A percentile compares a stretch with the other conserved stretches of the same genome.
Evolutionary conservation across 2,329 filamentous ascomycete species (phyloP).

Genomic region (Byssothecium circinans): DNA sequence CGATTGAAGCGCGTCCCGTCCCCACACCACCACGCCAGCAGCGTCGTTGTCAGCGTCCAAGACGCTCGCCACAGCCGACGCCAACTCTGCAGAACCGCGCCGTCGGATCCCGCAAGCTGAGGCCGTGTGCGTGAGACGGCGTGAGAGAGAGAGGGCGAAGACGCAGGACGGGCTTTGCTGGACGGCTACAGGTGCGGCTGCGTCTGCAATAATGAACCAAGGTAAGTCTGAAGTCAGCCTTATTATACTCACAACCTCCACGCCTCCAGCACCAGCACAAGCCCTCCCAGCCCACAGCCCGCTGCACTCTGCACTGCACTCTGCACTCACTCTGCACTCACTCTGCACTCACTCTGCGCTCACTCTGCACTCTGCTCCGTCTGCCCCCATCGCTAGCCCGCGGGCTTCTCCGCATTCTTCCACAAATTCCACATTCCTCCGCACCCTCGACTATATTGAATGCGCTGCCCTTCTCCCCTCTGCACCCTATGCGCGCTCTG

Average conservation of each 20-base stretch:
- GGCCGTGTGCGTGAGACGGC: conserved; percentile 9
- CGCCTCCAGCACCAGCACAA: conserved; percentile 17
- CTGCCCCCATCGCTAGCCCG: conserved; percentile 35
- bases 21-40: conserved; percentile 7
- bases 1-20: neutral
- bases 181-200: conserved; percentile 22
- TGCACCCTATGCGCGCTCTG: conserved; percentile 14
- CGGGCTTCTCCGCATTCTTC: conserved; percentile 44
- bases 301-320: neutral
- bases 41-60: conserved; percentile 25
- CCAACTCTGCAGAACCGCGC: conserved; percentile 27
- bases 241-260: conserved; percentile 11
- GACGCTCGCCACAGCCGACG: conserved; percentile 30
- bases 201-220: conserved; percentile 40
- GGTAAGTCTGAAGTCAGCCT: conserved; percentile 45
- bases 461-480: conserved; percentile 21
- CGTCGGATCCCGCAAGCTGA: conserved; percentile 28
- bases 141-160: conserved; percentile 18
- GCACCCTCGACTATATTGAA: conserved; percentile 32
- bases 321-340: neutral
- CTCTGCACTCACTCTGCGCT: neutral
- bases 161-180: conserved; percentile 22
- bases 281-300: conserved; percentile 11
- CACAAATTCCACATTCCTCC: conserved; percentile 35
- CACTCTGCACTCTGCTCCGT: conserved; percentile 22